These are phyloP conservation scores for Crithidia mellificae DNA, from an alignment of 208 protist species.

Conservation along the genomic window DNA sequence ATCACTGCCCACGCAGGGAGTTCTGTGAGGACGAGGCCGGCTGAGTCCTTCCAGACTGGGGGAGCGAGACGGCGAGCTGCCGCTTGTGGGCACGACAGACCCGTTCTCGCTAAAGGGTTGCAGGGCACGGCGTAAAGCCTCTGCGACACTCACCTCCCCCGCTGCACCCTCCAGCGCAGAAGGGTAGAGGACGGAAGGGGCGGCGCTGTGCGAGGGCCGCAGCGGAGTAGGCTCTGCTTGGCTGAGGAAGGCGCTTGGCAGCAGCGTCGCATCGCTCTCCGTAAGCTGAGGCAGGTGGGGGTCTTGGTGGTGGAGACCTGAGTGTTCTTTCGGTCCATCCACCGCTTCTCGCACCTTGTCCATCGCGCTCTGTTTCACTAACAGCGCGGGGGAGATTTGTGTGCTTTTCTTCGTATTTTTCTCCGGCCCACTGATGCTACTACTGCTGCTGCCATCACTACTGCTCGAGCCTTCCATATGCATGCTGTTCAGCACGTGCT, in stretches of 20 bases:
- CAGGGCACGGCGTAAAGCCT: slow-evolving; percentile 1
- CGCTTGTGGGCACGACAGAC: neutral
- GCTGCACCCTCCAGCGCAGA: slow-evolving; percentile 15
- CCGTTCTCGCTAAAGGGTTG: neutral
- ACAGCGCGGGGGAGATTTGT: slow-evolving; percentile 1
- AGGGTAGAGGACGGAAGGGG: slow-evolving; percentile 1
- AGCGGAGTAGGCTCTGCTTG: slow-evolving; percentile 15
- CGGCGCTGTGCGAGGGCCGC: neutral
- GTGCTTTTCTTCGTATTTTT: too few species aligned
- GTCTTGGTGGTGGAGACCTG: too few species aligned
- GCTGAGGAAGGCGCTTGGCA: slow-evolving; percentile 7
- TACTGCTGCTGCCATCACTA: too few species aligned
- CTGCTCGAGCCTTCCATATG: too few species aligned
- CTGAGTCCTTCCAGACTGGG: neutral
- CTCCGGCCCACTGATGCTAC: too few species aligned
- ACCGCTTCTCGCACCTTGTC: neutral
- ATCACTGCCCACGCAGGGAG: neutral
- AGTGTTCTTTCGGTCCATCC: neutral
- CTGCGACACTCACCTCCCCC: neutral
- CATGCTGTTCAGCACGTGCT: neutral
- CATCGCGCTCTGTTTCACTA: neutral
- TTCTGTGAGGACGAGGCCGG: neutral
- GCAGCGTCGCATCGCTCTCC: neutral
- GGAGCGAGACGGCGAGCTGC: neutral
- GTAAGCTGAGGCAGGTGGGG: too few species aligned